Evolutionary conservation across 768 basidiomycete genomes (phyloP).

Genomic region (Russula sp.): DNA sequence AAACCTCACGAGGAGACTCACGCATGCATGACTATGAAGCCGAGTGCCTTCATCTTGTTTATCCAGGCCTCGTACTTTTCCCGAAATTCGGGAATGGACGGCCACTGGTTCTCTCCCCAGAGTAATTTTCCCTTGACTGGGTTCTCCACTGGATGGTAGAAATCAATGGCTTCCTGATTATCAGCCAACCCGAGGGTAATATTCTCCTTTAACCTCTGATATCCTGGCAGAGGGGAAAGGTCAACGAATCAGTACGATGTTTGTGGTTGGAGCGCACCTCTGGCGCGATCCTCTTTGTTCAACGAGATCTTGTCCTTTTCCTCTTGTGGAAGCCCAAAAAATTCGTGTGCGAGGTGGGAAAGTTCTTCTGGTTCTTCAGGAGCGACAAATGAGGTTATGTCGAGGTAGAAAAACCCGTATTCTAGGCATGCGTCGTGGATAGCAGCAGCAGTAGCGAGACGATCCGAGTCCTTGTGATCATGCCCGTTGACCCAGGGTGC

Average conservation of each 20-base stretch:
- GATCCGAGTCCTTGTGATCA: conserved; percentile 37
- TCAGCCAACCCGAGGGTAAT: conserved; percentile 83
- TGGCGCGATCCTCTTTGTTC: conserved; percentile 63
- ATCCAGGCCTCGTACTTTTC: conserved; percentile 72
- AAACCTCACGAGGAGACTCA: conserved; percentile 33
- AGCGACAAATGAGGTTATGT: conserved; percentile 59
- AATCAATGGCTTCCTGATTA: conserved; percentile 81
- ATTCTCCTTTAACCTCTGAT: conserved; percentile 76
- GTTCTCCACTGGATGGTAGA: conserved; percentile 68
- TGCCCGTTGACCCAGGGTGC: conserved; percentile 54
- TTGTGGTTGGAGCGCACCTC: conserved; percentile 53
- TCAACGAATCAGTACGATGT: conserved; percentile 4
- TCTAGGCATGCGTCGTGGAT: conserved; percentile 72
- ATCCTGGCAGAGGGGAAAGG: conserved; percentile 49
- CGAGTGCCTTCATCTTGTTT: conserved; percentile 81
- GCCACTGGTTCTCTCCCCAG: conserved; percentile 91
- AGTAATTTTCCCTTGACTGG: conserved; percentile 69
- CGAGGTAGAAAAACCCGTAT: conserved; percentile 88
- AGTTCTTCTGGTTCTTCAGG: conserved; percentile 63
- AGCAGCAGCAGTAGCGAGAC: conserved; percentile 47
- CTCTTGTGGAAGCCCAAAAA: conserved; percentile 64
- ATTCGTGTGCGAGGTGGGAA: conserved; percentile 58
- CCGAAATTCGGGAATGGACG: conserved; percentile 54
- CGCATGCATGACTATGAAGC: conserved; percentile 84
- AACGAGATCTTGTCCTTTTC: conserved; percentile 66